A percentile compares a stretch with the other conserved stretches of the same genome.
phyloP scores from a whole-genome alignment of 2,329 filamentous ascomycete genomes.

The Ophiognomonia clavigignenti-juglandacearum region DNA sequence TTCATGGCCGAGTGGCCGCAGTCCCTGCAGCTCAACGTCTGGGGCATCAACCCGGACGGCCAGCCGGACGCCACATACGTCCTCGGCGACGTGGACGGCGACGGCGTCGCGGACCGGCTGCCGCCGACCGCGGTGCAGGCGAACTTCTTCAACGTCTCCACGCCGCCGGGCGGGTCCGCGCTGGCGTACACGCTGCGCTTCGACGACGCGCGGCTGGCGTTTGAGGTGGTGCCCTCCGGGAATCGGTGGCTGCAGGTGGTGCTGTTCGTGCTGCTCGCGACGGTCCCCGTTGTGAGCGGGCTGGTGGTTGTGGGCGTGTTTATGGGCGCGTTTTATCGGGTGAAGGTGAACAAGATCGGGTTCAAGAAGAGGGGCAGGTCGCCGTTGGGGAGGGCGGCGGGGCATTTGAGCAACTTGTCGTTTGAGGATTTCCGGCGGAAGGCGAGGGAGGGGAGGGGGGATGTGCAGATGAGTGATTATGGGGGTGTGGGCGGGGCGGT shows the following conservation, averaged over 20 bases:
- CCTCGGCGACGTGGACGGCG: slow-evolving; percentile 57
- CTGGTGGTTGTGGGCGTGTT: slow-evolving; percentile 48
- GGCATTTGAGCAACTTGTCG: neutral
- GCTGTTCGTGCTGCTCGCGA: slow-evolving; percentile 47
- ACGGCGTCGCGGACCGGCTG: slow-evolving; percentile 56
- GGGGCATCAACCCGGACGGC: slow-evolving; percentile 62
- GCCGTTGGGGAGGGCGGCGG: neutral
- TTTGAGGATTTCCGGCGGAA: neutral
- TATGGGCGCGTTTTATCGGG: slow-evolving; percentile 46
- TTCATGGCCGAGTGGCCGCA: slow-evolving; percentile 54
- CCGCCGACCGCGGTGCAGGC: slow-evolving; percentile 43
- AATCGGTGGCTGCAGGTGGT: slow-evolving; percentile 45
- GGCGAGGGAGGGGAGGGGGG: neutral
- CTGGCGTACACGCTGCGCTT: slow-evolving; percentile 43
- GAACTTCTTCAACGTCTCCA: slow-evolving; percentile 25
- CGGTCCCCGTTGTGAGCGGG: slow-evolving; percentile 47
- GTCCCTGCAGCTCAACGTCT: slow-evolving; percentile 57
- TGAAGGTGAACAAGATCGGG: slow-evolving; percentile 54
- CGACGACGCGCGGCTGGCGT: slow-evolving; percentile 49
- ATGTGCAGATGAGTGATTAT: neutral
- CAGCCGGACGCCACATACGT: slow-evolving; percentile 55
- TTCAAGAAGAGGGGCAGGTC: slow-evolving; percentile 12
- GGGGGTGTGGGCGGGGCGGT: neutral
- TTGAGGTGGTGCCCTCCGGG: slow-evolving; percentile 47
- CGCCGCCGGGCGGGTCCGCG: slow-evolving; percentile 48